Base-by-base conservation (phyloP, 805 yeast species). In the Spencermartinsiella europaea region DNA sequence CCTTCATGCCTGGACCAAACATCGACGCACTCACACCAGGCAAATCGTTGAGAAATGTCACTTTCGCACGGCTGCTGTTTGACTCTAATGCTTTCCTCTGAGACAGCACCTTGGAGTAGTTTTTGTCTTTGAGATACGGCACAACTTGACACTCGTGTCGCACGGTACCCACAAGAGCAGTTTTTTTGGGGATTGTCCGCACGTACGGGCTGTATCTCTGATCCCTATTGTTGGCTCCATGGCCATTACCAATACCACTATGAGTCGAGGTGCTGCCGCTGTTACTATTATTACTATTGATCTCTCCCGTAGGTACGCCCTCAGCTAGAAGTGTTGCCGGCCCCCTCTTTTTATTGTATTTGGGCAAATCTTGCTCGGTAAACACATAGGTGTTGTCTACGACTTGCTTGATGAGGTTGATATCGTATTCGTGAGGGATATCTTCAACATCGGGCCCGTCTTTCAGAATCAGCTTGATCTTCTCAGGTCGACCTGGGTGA, bases 121-220 rank as follows among this genome's bases (percentile, higher is more conserved):
- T 83, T 22, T 77, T 74, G 59, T 88, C 95, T 38, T 72, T 69
- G 58, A 80, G 77, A 3, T 88, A 78, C 10, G 98, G 97, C 43
- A 84, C 77, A 17, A 87, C 81, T 57, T 84, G 86, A 64, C 97
- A 90, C 62, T 93, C 99, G 63, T 93, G 97, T 47, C 83, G 85
- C 22, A 91, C 82, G 33, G 89, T 86, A 34, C 99, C 99, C 10
- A 80, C 76, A 31, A 93, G 66, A 1, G 89, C 77, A 0, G 99
- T 90, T 58, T 86, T 85, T 61, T 81, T 89, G 0, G 96, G 95
- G 46, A 88, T 86, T 0, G 95, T 85, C 64, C 83, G 85, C 10
- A 87, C 90, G 63, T 79, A 86, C 10, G 95, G 95, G n/a, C 83
- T 75, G 51, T 72, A 77, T 58, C 81, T 70, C 46, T 69, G 59